phyloP scores from a whole-genome alignment of 495 filamentous ascomycete species.

The Talaromyces ruber region DNA sequence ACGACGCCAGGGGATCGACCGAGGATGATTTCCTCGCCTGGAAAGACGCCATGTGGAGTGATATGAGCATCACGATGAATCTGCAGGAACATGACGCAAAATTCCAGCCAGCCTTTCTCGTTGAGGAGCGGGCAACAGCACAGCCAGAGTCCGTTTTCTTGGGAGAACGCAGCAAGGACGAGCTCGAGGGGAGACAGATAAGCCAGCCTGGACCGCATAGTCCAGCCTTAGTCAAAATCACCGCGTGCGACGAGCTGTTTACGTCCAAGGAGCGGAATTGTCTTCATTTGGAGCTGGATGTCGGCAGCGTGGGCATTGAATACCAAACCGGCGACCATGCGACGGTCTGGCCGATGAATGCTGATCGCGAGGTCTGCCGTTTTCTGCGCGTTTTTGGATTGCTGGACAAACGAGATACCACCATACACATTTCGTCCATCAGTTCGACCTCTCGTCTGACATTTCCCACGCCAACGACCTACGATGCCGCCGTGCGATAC shows the following conservation, averaged over 20 bases:
- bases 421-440: conserved; percentile 23
- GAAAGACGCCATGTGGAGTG: conserved; percentile 33
- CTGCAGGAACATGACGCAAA: conserved; percentile 27
- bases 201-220: conserved; percentile 21
- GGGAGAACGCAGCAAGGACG: conserved; percentile 26
- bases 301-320: conserved; percentile 39
- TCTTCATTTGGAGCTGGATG: conserved; percentile 42
- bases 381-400: conserved; percentile 27
- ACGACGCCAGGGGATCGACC: conserved; percentile 23
- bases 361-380: conserved; percentile 38
- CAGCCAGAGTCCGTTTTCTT: conserved; percentile 31
- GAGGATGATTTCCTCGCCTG: conserved; percentile 43
- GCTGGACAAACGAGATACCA: conserved; percentile 14
- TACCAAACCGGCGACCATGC: conserved; percentile 73
- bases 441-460: conserved; percentile 25
- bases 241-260: conserved; percentile 30
- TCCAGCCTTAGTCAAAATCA: conserved; percentile 19
- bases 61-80: conserved; percentile 26
- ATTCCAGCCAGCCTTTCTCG: conserved; percentile 32
- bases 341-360: conserved; percentile 62
- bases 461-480: conserved; percentile 35
- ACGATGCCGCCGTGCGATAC: conserved; percentile 31
- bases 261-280: conserved; percentile 29
- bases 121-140: conserved; percentile 29
- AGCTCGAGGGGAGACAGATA: conserved; percentile 10